Percentiles rank a stretch among this genome's conserved stretches.
Conservation (phyloP, 2,329 filamentous ascomycete species). For the Calonectria hongkongensis region DNA sequence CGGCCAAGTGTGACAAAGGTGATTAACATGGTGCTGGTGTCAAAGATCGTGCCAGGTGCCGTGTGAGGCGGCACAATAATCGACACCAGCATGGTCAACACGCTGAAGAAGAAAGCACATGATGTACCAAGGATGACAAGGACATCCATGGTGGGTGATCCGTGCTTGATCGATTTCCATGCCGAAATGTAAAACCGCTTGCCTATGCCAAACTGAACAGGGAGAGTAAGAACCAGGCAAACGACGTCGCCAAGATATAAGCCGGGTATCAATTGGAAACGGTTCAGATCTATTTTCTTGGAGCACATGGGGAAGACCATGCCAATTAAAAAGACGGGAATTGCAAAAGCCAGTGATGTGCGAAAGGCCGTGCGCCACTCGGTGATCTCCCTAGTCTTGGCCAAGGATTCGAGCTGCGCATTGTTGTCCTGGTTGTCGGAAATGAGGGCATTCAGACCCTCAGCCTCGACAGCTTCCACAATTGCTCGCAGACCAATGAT, state of each 20-base stretch:
- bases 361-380: conserved; percentile 92
- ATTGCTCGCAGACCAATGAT: conserved; percentile 86
- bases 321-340: conserved; percentile 93
- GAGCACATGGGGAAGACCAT: conserved; percentile 95
- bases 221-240: conserved; percentile 89
- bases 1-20: conserved; percentile 95
- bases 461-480: conserved; percentile 87
- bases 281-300: conserved; percentile 85
- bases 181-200: conserved; percentile 94
- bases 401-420: conserved; percentile 94
- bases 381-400: conserved; percentile 96
- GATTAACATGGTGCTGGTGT: conserved; percentile 98
- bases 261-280: conserved; percentile 79
- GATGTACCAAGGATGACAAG: conserved; percentile 95
- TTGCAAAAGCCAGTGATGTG: conserved; percentile 85
- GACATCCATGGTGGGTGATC: conserved; percentile 97
- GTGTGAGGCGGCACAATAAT: conserved; percentile 84
- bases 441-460: conserved; percentile 91
- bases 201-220: conserved; percentile 97
- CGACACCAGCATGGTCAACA: conserved; percentile 90
- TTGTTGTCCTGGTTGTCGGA: conserved; percentile 97
- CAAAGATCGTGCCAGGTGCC: conserved; percentile 92
- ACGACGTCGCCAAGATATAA: conserved; percentile 92
- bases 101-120: conserved; percentile 96
- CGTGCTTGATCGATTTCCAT: conserved; percentile 94